phyloP scores from a whole-genome alignment of 768 basidiomycete genomes.

The Cystobasidium onofrii region DNA sequence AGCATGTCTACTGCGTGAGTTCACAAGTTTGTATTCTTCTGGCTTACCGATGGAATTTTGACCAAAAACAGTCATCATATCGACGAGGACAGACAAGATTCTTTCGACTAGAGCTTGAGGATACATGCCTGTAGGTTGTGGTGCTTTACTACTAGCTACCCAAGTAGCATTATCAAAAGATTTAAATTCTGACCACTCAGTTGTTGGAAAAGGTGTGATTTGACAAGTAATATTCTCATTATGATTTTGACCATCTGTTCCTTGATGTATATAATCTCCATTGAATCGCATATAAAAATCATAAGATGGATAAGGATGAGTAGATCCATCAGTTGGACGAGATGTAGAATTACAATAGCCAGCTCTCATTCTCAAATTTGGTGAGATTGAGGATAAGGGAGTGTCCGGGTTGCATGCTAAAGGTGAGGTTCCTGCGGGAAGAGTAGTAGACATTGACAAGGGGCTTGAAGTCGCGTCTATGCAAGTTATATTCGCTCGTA shows the following conservation, averaged over 20 bases:
- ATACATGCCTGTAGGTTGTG: background rate
- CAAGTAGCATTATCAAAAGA: background rate
- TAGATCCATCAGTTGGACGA: background rate
- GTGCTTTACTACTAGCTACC: background rate
- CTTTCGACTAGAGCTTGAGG: slow-evolving; percentile 2
- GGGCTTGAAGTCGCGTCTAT: background rate
- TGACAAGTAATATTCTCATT: background rate
- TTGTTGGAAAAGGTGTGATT: background rate
- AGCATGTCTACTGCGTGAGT: too few species aligned
- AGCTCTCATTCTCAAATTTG: background rate
- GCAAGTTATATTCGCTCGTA: background rate
- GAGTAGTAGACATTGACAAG: background rate
- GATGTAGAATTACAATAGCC: background rate
- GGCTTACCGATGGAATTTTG: background rate
- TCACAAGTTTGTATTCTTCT: too few species aligned
- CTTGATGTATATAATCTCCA: slow-evolving; percentile 14
- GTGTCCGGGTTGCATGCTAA: background rate
- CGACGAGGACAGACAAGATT: background rate
- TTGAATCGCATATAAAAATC: background rate
- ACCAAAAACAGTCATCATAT: background rate
- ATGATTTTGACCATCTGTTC: background rate
- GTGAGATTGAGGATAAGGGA: background rate
- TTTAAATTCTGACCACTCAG: background rate
- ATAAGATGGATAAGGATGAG: background rate
- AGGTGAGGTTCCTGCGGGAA: background rate